These are phyloP conservation scores for Vigna mungo DNA, from an alignment of 306 rosid genomes.

Conservation along the genomic window DNA sequence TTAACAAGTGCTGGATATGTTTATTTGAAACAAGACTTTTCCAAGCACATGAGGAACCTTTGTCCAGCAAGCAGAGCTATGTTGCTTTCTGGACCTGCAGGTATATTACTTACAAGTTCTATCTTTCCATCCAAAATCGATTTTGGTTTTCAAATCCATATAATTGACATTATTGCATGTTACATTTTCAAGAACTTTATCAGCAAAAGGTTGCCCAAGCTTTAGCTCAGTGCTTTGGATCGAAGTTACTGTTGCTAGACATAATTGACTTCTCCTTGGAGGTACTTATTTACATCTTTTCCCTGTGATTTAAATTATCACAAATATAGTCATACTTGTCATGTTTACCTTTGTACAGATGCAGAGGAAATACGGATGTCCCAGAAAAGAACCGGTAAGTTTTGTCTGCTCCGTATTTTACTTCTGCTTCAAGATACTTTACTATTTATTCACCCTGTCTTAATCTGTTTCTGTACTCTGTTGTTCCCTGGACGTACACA, in stretches of 20 bases:
- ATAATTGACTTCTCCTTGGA: slow-evolving; percentile 71
- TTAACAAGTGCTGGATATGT: slow-evolving; percentile 80
- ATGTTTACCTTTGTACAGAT: slow-evolving; percentile 62
- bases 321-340: slow-evolving; percentile 35
- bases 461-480: not conserved
- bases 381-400: slow-evolving; percentile 76
- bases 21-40: slow-evolving; percentile 73
- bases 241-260: slow-evolving; percentile 84
- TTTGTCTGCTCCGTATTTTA: slow-evolving; percentile 19
- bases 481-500: slow-evolving; percentile 10
- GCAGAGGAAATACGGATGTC: slow-evolving; percentile 81
- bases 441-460: slow-evolving; percentile 7
- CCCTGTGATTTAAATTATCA: slow-evolving; percentile 29
- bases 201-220: slow-evolving; percentile 87
- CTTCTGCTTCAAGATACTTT: slow-evolving; percentile 1
- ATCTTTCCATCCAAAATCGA: not conserved
- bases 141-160: not conserved
- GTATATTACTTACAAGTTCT: slow-evolving; percentile 48
- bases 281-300: slow-evolving; percentile 53
- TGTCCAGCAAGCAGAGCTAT: slow-evolving; percentile 86
- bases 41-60: slow-evolving; percentile 86
- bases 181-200: slow-evolving; percentile 66
- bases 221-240: slow-evolving; percentile 71
- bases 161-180: slow-evolving; percentile 17
- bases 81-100: slow-evolving; percentile 90